Evolutionary conservation across 2,329 filamentous ascomycete species (phyloP).

Genomic region (Lasiodiplodia sp.): DNA sequence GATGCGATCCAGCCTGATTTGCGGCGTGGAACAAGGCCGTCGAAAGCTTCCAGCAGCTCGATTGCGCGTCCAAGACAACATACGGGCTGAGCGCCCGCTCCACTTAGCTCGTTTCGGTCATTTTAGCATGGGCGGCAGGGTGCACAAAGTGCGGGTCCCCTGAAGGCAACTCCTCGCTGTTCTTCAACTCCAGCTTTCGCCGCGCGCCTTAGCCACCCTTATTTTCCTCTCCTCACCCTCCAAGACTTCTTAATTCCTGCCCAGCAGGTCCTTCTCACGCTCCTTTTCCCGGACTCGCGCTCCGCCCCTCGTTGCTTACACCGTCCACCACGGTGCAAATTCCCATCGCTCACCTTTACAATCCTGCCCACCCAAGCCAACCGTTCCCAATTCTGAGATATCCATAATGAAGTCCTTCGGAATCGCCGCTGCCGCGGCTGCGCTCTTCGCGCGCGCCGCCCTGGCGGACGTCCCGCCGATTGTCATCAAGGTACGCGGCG

Average conservation of each 20-base stretch:
- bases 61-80: slow-evolving; percentile 30
- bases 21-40: not conserved
- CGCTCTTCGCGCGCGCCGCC: slow-evolving; percentile 58
- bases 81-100: slow-evolving; percentile 26
- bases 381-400: slow-evolving; percentile 12
- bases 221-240: slow-evolving; percentile 27
- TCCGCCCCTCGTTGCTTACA: slow-evolving; percentile 22
- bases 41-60: slow-evolving; percentile 25
- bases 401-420: slow-evolving; percentile 63
- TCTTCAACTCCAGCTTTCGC: slow-evolving; percentile 24
- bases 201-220: slow-evolving; percentile 23
- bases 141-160: slow-evolving; percentile 25
- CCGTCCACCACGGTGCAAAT: slow-evolving; percentile 7
- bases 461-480: slow-evolving; percentile 68
- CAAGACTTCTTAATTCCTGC: slow-evolving; percentile 29
- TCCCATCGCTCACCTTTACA: slow-evolving; percentile 25
- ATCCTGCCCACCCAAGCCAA: not conserved
- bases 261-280: slow-evolving; percentile 29
- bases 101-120: slow-evolving; percentile 31
- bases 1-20: not conserved
- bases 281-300: slow-evolving; percentile 31
- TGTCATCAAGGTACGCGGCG: slow-evolving; percentile 68
- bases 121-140: slow-evolving; percentile 27
- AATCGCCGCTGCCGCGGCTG: slow-evolving; percentile 59
- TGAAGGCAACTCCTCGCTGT: slow-evolving; percentile 25